Base-by-base conservation (phyloP, 140 eudicot genomes). In the Oenanthe javanica region DNA sequence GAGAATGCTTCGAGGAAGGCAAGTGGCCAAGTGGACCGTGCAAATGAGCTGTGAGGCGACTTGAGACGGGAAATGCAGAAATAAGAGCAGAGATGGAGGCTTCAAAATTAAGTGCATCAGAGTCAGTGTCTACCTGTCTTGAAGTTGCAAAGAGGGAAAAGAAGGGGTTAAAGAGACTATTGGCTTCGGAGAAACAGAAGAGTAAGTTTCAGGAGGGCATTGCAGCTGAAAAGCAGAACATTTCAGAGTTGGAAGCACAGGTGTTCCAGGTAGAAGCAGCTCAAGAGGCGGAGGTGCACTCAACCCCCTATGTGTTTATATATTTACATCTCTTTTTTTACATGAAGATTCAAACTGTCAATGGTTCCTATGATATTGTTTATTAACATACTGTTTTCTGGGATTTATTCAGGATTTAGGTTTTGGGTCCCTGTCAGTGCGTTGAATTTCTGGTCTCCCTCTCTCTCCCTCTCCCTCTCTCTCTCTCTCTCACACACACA, bases 11-110 rank as follows among this genome's bases (percentile, higher is more conserved):
- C 92, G 72, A 88, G 99, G 90, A 91, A 87, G 85, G 99, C 99
- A 21, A 95, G 97, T 55, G 93, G 96, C 11, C 97, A 93, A 82
- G 99, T 95, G 79, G 99, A 95, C 78, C 96, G 98, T 75, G 96
- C 98, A 38, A 95, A 95, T 86, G 97, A 63, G 95, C 96, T 49
- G 97, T 89, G 76, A 85, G 92, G 75, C 87, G 87, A 77, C 93
- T 94, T 72, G 95, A 94, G 89, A 86, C 85, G 5, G 99, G 92
- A 81, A 94, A 94, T 80, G 97, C 97, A n/a, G 99, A 94, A 84
- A 92, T 94, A 43, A 89, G 90, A 80, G 97, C 97, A 3, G 99
- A 92, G 84, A 92, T 94, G 95, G 97, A 94, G 89, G 97, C 97
- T 82, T 92, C 96, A 4, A 94, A 94, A 36, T 70, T 94, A 59